Evolutionary conservation across 306 rosid species (phyloP).

Genomic region (Echinosophora koreensis): DNA sequence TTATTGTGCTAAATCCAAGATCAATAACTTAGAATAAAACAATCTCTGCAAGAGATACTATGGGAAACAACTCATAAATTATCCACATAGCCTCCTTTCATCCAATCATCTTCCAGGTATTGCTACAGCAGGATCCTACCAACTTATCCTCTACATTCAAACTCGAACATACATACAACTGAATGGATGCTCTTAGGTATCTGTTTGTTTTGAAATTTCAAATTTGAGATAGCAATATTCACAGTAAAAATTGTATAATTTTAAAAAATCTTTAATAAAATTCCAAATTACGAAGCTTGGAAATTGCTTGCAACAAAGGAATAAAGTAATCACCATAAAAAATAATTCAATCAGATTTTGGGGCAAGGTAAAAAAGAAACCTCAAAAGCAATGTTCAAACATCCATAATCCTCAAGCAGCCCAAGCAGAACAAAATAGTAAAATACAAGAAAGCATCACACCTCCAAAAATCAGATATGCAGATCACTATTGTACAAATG

Average conservation of each 20-base stretch:
- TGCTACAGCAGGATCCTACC: not conserved
- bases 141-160: slow-evolving; percentile 12
- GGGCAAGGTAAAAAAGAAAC: not conserved
- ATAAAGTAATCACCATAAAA: not conserved
- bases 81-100: not conserved
- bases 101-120: not conserved
- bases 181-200: not conserved
- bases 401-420: not conserved
- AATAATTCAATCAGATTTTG: not conserved
- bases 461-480: not conserved
- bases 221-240: slow-evolving; percentile 1
- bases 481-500: not conserved
- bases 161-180: not conserved
- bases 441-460: not conserved
- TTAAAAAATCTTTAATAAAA: not conserved
- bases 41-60: not conserved
- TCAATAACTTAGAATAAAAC: not conserved
- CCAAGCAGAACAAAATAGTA: not conserved
- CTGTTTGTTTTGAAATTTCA: not conserved
- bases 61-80: not conserved
- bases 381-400: not conserved
- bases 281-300: not conserved
- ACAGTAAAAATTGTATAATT: not conserved
- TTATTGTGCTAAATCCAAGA: not conserved
- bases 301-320: not conserved